Base-by-base conservation (phyloP, 2,329 filamentous ascomycete genomes). In the Botrytis galanthina region DNA sequence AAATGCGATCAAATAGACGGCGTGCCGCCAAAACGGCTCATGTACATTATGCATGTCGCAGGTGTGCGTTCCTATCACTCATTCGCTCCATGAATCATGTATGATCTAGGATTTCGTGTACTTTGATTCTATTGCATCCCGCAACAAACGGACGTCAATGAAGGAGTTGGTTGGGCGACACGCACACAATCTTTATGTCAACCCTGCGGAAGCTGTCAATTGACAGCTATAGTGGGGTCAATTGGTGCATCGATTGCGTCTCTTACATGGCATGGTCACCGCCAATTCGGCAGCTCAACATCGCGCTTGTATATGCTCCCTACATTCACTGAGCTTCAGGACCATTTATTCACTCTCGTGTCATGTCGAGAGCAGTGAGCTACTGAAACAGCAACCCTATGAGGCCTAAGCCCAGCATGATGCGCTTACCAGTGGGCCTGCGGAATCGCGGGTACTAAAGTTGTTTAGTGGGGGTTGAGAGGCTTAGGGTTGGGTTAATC, bases 161-260 rank as follows among this genome's bases (percentile, higher is more conserved):
- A 57, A 57, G 35, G 9, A 68, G 14, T 57, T 68, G 64, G 64
- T 54, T 68, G 64, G 48, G 64, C 64, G 48, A 68, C 48, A 68
- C 35, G 35, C 37, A 42, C 37, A 42, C 66, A 57, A 32, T n/a
- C 26, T 54, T 54, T 42, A 32, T 57, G 26, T 68, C 35, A 57
- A 57, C 37, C 26, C n/a, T 22, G 35, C 18, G 48, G 66, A 42
- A 57, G 48, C 48, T 57, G 32, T 42, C 35, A 22, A 35, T 68
- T 68, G 35, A 57, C 54, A 57, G 66, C 48, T 68, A 39, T 29
- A 44, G 66, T 57, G 66, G 66, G 48, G 26, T 10, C 8, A 12
- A 3, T 68, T 42, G 48, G 18, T 18, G 35, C 66, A 68, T 51
- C 48, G 32, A 68, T 48, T 42, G 48, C 48, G 35, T 68, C 26